Conservation (phyloP, 345 rosid species). For the Acer campestre region DNA sequence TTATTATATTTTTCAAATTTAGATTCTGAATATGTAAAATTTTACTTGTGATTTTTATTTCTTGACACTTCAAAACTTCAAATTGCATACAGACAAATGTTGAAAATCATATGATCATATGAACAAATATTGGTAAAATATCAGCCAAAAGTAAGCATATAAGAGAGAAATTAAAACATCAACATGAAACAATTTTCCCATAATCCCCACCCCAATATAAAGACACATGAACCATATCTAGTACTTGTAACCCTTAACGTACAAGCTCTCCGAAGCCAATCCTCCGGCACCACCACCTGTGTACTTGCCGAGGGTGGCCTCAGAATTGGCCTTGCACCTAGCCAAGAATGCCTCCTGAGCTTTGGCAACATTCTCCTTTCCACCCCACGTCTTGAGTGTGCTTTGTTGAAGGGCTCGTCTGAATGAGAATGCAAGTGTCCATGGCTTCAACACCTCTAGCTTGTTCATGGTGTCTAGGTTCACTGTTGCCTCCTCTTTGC, state of each 20-base stretch:
- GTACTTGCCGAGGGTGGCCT: constrained; percentile 81
- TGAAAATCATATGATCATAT: background rate
- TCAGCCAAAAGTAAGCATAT: too few relatives aligned
- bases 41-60: too few relatives aligned
- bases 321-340: constrained; percentile 86
- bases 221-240: constrained; percentile 10
- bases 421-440: constrained; percentile 93
- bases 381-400: constrained; percentile 89
- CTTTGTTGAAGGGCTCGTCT: constrained; percentile 91
- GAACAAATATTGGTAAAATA: too few relatives aligned
- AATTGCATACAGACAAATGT: too few relatives aligned
- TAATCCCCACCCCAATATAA: background rate
- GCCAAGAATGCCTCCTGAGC: constrained; percentile 73
- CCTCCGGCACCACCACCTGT: constrained; percentile 52
- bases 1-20: too few relatives aligned
- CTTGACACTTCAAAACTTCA: too few relatives aligned
- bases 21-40: too few relatives aligned
- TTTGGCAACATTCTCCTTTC: constrained; percentile 70
- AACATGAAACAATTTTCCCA: background rate
- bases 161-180: too few relatives aligned
- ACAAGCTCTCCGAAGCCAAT: constrained; percentile 85
- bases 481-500: constrained; percentile 81
- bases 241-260: constrained; percentile 84
- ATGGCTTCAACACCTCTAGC: constrained; percentile 74
- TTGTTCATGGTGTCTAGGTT: constrained; percentile 92